These are phyloP conservation scores for Pyrenophora tritici-repentis DNA, from an alignment of 2,329 filamentous ascomycete species.

Conservation along the genomic window DNA sequence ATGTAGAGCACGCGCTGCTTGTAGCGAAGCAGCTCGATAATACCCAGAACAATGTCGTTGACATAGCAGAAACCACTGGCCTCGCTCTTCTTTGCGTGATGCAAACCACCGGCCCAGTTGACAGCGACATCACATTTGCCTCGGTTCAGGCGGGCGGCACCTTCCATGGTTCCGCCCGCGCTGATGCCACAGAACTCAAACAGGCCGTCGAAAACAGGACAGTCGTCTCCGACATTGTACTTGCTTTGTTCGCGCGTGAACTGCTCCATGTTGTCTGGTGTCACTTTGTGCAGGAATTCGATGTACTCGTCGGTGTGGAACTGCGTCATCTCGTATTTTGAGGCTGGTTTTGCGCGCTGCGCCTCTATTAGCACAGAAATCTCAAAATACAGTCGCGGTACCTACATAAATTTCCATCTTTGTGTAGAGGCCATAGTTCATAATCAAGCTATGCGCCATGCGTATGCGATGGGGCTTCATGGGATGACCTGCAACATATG, in stretches of 20 bases:
- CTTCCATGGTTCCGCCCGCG: constrained; percentile 72
- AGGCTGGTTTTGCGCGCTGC: constrained; percentile 56
- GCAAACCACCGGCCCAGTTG: constrained; percentile 82
- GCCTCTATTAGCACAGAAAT: constrained; percentile 13
- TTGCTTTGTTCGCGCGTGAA: constrained; percentile 88
- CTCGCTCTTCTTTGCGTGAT: constrained; percentile 94
- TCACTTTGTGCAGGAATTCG: constrained; percentile 81
- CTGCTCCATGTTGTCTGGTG: constrained; percentile 96
- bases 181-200: constrained; percentile 75
- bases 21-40: constrained; percentile 82
- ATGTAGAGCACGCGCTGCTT: constrained; percentile 91
- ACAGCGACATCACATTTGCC: constrained; percentile 70
- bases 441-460: constrained; percentile 68
- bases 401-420: constrained; percentile 73
- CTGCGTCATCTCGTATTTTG: constrained; percentile 73
- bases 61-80: constrained; percentile 98
- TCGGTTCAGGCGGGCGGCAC: constrained; percentile 68
- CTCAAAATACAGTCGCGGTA: constrained; percentile 5
- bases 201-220: constrained; percentile 70
- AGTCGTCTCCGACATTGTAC: constrained; percentile 68
- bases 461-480: constrained; percentile 72
- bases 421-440: constrained; percentile 75
- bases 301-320: constrained; percentile 76
- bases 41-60: constrained; percentile 93
- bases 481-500: constrained; percentile 77